phyloP scores from a whole-genome alignment of 2,329 filamentous ascomycete species.

The Verticillium nubilum region DNA sequence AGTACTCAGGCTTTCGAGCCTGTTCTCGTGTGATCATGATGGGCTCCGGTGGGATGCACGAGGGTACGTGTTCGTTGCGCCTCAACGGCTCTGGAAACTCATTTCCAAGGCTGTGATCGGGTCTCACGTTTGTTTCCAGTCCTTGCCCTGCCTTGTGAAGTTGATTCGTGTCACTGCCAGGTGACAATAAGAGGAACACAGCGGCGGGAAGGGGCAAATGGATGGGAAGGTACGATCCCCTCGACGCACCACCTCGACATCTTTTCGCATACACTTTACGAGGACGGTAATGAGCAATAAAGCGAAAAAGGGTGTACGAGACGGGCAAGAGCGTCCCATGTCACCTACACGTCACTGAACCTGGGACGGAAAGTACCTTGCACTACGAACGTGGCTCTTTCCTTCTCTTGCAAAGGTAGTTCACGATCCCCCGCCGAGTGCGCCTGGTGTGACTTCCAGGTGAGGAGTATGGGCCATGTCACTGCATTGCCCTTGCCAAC shows the following conservation, averaged over 20 bases:
- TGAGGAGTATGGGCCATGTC: background rate
- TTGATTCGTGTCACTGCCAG: background rate
- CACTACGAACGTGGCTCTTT: background rate
- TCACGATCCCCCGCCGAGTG: background rate
- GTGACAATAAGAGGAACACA: background rate
- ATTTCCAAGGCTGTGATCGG: background rate
- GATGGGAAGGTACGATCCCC: background rate
- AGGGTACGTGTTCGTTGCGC: background rate
- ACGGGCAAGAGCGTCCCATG: background rate
- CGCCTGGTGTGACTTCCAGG: background rate
- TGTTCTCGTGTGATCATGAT: background rate
- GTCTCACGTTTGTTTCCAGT: background rate
- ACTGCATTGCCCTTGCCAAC: background rate
- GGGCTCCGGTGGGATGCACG: background rate
- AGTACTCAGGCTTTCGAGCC: background rate
- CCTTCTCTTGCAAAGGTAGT: background rate
- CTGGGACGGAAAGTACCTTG: background rate
- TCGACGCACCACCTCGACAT: background rate
- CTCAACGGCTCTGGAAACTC: background rate
- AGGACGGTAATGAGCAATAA: too few species aligned
- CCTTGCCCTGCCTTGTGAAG: background rate
- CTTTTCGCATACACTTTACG: too few species aligned
- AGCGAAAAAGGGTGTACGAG: too few species aligned
- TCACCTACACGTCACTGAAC: background rate
- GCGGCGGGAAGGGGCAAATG: background rate